Evolutionary conservation across 2,329 filamentous ascomycete genomes (phyloP), one percentile per base, ranked within the genome.

Genomic region (Aspergillus costaricaensis): DNA sequence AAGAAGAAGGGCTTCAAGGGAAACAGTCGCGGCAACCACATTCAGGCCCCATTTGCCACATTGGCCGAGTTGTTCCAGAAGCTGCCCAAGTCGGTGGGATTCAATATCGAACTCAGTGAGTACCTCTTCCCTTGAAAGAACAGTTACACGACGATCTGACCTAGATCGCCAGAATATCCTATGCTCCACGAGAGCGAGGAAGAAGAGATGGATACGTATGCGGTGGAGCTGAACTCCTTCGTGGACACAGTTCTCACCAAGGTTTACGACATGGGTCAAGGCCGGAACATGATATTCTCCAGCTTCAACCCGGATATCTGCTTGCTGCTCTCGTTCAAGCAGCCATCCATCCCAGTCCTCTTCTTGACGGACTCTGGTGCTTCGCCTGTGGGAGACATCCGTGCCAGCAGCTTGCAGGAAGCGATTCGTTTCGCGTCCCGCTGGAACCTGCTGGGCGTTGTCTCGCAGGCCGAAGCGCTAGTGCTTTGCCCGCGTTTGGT

Each of bases 241-340:
- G 94, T 96, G 72, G 95, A 99, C 76, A 96, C 92, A 0, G 91
- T 99, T 3, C 83, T 99, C 8, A 84, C 84, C 48, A 95, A 91
- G 76, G 94, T 97, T 5, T 99, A 98, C 72, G 92, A 96, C 67
- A 79, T 93, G 57, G 89, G 89, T 25, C 86, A 87, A 61, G 86
- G 88, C 60, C 86, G 95, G n/a, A 92, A 96, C 79, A 90, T 99
- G 75, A 92, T 99, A 67, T 98, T 99, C 79, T 96, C 91, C 65
- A 95, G 91, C 53, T 99, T 99, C 81, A 96, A 98, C 77, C 95
- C 95, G 0, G 95, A 99, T 70, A 92, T 99, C 49, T 99, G 95
- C 74, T 85, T 99, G 14, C 87, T 96, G 66, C 82, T 98, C 43
- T 95, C 90, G 58, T 96, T 96, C 83, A 99, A 99, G 80, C 95